A percentile compares a stretch with the other conserved stretches of the same genome.
Evolutionary conservation across 306 rosid species (phyloP).

Genomic region (Geum urbanum): DNA sequence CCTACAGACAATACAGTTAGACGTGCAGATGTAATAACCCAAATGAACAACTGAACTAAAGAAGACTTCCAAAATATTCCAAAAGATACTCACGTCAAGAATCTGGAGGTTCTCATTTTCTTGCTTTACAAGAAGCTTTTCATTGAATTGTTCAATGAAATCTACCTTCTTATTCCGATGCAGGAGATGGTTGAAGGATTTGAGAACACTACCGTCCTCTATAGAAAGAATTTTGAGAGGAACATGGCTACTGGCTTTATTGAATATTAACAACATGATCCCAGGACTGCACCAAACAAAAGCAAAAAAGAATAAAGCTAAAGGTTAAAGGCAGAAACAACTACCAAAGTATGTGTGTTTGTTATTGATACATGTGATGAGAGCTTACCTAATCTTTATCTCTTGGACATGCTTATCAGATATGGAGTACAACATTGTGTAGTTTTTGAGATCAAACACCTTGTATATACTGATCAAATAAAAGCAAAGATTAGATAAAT

Average conservation of each 20-base stretch:
- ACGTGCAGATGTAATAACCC: not conserved
- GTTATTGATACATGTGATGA: not conserved
- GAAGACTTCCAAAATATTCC: constrained; percentile 9
- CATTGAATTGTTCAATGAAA: constrained; percentile 95
- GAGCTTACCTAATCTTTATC: constrained; percentile 77
- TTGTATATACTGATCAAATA: constrained; percentile 68
- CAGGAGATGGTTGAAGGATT: constrained; percentile 78
- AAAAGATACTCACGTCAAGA: constrained; percentile 61
- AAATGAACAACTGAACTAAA: constrained; percentile 15
- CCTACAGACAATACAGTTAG: constrained; percentile 46
- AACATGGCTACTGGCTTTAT: constrained; percentile 68
- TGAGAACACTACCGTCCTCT: constrained; percentile 92
- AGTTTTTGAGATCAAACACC: constrained; percentile 90
- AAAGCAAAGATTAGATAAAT: constrained; percentile 23
- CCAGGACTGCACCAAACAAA: constrained; percentile 59
- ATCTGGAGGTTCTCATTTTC: constrained; percentile 95
- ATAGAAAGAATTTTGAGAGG: constrained; percentile 88
- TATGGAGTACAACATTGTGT: constrained; percentile 81
- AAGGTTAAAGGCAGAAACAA: not conserved
- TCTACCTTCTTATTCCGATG: constrained; percentile 91
- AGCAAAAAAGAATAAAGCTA: constrained; percentile 3
- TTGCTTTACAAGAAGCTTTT: constrained; percentile 96
- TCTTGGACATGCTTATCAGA: constrained; percentile 83
- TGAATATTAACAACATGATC: constrained; percentile 78
- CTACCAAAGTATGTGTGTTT: not conserved